Evolutionary conservation across 805 yeast species (phyloP).

Genomic region (Hanseniaspora lachancei): DNA sequence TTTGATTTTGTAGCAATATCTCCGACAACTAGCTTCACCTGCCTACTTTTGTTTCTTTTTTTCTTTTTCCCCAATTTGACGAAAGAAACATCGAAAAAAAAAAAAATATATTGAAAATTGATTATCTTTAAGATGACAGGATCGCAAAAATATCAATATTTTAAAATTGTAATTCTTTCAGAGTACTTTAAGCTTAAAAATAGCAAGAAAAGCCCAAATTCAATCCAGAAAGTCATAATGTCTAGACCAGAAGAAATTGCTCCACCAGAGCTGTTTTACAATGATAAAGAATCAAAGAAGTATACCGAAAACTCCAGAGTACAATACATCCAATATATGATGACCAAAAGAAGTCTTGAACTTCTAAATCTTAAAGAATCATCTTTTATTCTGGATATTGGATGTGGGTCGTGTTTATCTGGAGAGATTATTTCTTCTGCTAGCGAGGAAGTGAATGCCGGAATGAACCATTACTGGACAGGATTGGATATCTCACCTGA

Average conservation of each 20-base stretch:
- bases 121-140: not conserved
- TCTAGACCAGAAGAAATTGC: conserved; percentile 94
- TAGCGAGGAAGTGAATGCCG: conserved; percentile 47
- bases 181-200: not conserved
- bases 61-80: conserved; percentile 15
- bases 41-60: conserved; percentile 7
- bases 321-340: conserved; percentile 94
- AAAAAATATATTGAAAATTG: conserved; percentile 9
- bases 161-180: not conserved
- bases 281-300: conserved; percentile 77
- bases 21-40: no score
- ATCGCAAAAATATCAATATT: not conserved
- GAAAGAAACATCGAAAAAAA: conserved; percentile 13
- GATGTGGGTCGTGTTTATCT: conserved; percentile 92
- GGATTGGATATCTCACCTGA: conserved; percentile 95
- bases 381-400: conserved; percentile 73
- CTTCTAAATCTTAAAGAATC: conserved; percentile 56
- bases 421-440: conserved; percentile 60
- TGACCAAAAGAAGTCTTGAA: conserved; percentile 90
- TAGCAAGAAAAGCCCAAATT: not conserved
- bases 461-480: conserved; percentile 58
- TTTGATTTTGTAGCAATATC: no score
- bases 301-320: conserved; percentile 92
- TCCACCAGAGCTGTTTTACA: conserved; percentile 91
- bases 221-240: conserved; percentile 33